Conservation (phyloP, 352 stramenopile genomes). For the Aphanomyces astaci region DNA sequence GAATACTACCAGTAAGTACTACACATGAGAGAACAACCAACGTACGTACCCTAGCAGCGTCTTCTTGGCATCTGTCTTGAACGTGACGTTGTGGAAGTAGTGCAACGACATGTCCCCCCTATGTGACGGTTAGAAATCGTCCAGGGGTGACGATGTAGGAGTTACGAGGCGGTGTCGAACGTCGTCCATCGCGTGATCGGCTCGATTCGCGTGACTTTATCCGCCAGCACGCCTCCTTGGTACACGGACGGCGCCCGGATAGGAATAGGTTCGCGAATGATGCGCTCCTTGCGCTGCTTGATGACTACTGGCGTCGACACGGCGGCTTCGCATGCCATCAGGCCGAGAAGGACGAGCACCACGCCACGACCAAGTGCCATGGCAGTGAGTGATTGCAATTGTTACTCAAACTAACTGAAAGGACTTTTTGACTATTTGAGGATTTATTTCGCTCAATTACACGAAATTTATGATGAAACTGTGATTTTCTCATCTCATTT, state of each 20-base stretch:
- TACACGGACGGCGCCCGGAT: slow-evolving; percentile 3
- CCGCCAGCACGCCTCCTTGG: slow-evolving; percentile 2
- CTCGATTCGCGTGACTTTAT: background rate
- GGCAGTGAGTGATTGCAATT: background rate
- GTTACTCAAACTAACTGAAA: no score
- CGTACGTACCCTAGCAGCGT: slow-evolving; percentile 1
- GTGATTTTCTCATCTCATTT: no score
- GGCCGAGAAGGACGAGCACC: background rate
- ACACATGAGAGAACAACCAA: no score
- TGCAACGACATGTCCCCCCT: slow-evolving; percentile 14
- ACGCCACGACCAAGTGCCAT: background rate
- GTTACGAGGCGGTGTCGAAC: slow-evolving; percentile 13
- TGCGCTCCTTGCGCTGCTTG: slow-evolving; percentile 14
- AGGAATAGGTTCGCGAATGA: slow-evolving; percentile 11
- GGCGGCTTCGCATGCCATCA: background rate
- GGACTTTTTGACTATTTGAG: no score
- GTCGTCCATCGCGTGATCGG: background rate
- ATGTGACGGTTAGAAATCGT: no score
- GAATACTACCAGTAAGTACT: no score
- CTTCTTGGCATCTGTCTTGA: slow-evolving; percentile 11
- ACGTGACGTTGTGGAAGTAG: slow-evolving; percentile 20
- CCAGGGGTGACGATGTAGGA: no score
- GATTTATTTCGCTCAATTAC: no score
- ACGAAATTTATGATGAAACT: no score
- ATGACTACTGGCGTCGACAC: slow-evolving; percentile 1